Evolutionary conservation across 768 basidiomycete genomes (phyloP).

Genomic region (Macrolepiota dolichaula): DNA sequence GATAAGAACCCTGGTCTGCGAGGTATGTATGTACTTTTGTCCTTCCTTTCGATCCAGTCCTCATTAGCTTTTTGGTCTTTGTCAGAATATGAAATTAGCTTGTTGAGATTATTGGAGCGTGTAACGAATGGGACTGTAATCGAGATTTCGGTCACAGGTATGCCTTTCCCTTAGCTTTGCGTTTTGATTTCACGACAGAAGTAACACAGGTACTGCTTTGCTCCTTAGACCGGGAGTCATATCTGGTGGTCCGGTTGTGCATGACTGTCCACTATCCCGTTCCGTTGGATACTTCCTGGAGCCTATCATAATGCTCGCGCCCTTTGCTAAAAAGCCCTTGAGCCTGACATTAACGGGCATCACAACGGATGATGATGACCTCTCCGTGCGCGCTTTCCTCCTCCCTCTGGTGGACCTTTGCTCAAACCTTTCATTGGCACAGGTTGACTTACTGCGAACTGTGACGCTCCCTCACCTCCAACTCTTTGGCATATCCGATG

Average conservation of each 20-base stretch:
- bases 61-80: neutral
- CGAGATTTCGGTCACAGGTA: conserved; percentile 95
- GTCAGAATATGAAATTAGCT: conserved; percentile 88
- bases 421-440: neutral
- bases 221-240: conserved; percentile 92
- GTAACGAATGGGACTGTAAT: conserved; percentile 91
- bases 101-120: conserved; percentile 84
- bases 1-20: conserved; percentile 95
- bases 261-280: conserved; percentile 87
- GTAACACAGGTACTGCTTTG: conserved; percentile 74
- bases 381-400: conserved; percentile 56
- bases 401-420: neutral
- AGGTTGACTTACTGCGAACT: conserved; percentile 89
- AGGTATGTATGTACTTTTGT: conserved; percentile 42
- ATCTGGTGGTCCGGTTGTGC: conserved; percentile 72
- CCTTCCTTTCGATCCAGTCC: conserved; percentile 1
- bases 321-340: conserved; percentile 87
- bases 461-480: conserved; percentile 90
- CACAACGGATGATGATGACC: conserved; percentile 89
- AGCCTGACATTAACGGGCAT: conserved; percentile 83
- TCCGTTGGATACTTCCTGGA: conserved; percentile 95
- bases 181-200: neutral
- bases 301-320: conserved; percentile 84
- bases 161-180: conserved; percentile 27
- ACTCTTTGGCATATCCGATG: conserved; percentile 85